Conservation (phyloP, 2,329 filamentous ascomycete species). For the Phyllosticta capitalensis region DNA sequence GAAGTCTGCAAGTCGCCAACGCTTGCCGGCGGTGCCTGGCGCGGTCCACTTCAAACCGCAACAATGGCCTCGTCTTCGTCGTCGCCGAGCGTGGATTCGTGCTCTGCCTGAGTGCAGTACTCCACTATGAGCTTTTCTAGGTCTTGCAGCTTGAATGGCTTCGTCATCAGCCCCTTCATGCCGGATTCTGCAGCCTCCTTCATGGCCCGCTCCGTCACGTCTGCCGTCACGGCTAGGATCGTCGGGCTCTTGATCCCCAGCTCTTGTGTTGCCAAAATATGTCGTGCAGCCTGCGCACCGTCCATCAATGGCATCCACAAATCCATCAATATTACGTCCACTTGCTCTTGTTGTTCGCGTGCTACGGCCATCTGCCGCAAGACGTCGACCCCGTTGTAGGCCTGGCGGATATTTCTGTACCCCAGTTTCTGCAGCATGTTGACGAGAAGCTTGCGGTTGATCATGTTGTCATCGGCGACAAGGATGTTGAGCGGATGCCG, state of each 20-base stretch:
- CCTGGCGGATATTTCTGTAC: conserved; percentile 53
- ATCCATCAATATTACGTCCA: conserved; percentile 63
- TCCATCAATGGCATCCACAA: conserved; percentile 70
- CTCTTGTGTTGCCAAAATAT: conserved; percentile 48
- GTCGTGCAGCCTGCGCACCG: conserved; percentile 57
- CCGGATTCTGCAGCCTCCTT: conserved; percentile 51
- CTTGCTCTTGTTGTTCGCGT: conserved; percentile 22
- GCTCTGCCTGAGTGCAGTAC: conserved; percentile 27
- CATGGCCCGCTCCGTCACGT: conserved; percentile 55
- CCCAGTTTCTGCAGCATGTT: conserved; percentile 59
- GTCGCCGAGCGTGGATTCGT: conserved; percentile 3
- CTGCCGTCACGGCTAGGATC: conserved; percentile 56
- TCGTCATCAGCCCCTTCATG: conserved; percentile 60
- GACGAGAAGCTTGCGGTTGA: conserved; percentile 58
- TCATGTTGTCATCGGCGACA: conserved; percentile 63
- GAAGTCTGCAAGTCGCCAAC: background rate
- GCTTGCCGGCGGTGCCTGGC: background rate
- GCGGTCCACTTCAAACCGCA: background rate
- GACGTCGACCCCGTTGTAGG: conserved; percentile 59
- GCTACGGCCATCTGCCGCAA: conserved; percentile 49
- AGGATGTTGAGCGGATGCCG: conserved; percentile 58
- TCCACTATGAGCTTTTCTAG: conserved; percentile 50
- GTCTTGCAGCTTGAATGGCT: conserved; percentile 55
- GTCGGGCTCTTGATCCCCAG: conserved; percentile 32
- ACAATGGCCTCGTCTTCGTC: background rate